Evolutionary conservation across 805 yeast genomes (phyloP).

Genomic region (Metschnikowia drakensbergensis): DNA sequence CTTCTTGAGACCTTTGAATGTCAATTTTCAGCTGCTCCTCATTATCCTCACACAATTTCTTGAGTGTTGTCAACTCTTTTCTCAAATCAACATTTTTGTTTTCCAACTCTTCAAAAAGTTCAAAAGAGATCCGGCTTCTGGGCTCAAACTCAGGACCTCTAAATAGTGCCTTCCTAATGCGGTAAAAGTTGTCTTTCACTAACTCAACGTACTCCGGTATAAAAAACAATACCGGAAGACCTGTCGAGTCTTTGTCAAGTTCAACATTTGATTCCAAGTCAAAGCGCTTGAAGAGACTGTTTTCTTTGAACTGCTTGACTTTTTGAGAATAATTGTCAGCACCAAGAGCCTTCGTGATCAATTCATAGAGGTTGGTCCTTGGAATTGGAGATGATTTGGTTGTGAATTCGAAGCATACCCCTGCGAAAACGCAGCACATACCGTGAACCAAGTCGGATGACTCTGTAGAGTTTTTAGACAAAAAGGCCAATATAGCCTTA

Average conservation of each 20-base stretch:
- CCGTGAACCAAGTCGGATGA: slow-evolving; percentile 61
- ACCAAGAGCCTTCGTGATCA: slow-evolving; percentile 72
- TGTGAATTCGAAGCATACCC: slow-evolving; percentile 76
- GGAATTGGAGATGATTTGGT: slow-evolving; percentile 56
- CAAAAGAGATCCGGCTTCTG: slow-evolving; percentile 58
- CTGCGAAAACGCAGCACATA: slow-evolving; percentile 65
- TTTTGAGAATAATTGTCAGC: slow-evolving; percentile 72
- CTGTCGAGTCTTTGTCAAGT: slow-evolving; percentile 64
- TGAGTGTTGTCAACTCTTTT: slow-evolving; percentile 22
- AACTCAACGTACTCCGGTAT: slow-evolving; percentile 59
- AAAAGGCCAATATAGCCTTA: slow-evolving; percentile 63
- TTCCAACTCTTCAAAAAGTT: slow-evolving; percentile 48
- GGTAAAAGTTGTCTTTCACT: slow-evolving; percentile 61
- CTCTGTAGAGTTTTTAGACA: slow-evolving; percentile 48
- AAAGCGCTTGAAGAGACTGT: slow-evolving; percentile 50
- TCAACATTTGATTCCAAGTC: slow-evolving; percentile 24
- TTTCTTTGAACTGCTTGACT: slow-evolving; percentile 67
- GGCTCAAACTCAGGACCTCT: slow-evolving; percentile 78
- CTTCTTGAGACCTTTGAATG: slow-evolving; percentile 10
- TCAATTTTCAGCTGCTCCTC: slow-evolving; percentile 21
- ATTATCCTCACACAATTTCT: slow-evolving; percentile 15
- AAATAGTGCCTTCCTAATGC: slow-evolving; percentile 67
- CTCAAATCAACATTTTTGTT: slow-evolving; percentile 28
- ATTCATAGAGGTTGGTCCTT: slow-evolving; percentile 55
- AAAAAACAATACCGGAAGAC: slow-evolving; percentile 81